phyloP scores from a whole-genome alignment of 2,329 filamentous ascomycete species.

The Verticillium tricorpus region DNA sequence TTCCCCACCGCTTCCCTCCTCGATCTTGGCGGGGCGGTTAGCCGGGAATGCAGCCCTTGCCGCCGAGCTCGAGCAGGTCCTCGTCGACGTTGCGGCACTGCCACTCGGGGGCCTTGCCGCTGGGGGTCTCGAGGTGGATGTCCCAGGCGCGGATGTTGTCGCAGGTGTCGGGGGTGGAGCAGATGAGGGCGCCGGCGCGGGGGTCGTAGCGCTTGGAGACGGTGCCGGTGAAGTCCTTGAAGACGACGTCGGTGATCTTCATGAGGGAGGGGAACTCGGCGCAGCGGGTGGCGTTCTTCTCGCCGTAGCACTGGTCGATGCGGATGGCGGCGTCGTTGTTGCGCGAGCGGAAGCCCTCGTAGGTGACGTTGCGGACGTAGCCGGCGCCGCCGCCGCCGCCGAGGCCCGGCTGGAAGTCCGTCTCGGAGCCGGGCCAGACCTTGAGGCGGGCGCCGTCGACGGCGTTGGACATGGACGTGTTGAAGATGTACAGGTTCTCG shows the following conservation, averaged over 20 bases:
- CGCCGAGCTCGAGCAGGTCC: constrained; percentile 5
- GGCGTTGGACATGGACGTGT: constrained; percentile 54
- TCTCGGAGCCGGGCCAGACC: constrained; percentile 53
- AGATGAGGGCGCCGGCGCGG: constrained; percentile 21
- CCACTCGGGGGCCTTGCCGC: constrained; percentile 34
- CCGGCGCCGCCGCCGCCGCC: constrained; percentile 57
- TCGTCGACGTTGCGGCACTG: constrained; percentile 35
- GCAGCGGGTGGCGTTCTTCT: constrained; percentile 6
- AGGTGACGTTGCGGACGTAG: constrained; percentile 56
- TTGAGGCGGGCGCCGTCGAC: constrained; percentile 68
- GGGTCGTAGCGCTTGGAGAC: constrained; percentile 23
- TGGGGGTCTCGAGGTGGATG: constrained; percentile 43
- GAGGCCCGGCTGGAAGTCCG: constrained; percentile 50
- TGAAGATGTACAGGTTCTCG: constrained; percentile 61
- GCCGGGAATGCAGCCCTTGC: constrained; percentile 3
- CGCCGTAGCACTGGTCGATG: constrained; percentile 57
- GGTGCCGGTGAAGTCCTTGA: constrained; percentile 22
- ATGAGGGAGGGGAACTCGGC: constrained; percentile 12
- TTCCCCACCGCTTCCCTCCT: neutral
- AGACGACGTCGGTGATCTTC: constrained; percentile 21
- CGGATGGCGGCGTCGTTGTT: constrained; percentile 60
- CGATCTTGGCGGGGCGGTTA: neutral
- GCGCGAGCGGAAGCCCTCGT: constrained; percentile 50
- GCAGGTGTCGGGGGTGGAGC: constrained; percentile 21
- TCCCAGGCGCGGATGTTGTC: constrained; percentile 41